Conservation (phyloP, 2,329 filamentous ascomycete species). For the Colletotrichum liaoningense region DNA sequence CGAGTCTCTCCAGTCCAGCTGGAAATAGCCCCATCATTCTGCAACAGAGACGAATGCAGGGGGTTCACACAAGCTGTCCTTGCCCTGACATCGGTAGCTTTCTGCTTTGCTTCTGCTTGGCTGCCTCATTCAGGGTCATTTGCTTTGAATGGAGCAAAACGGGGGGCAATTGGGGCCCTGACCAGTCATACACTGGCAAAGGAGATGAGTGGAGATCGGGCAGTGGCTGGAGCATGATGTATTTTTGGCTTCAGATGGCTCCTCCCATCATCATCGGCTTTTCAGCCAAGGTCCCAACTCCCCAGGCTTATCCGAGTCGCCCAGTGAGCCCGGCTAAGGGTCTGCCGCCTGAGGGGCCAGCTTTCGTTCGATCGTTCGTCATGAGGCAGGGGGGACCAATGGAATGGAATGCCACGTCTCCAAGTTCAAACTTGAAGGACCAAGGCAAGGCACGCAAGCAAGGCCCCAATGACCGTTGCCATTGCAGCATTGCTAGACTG, state of each 20-base stretch:
- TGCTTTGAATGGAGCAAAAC: conserved; percentile 27
- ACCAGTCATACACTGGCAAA: conserved; percentile 14
- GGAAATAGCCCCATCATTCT: conserved; percentile 29
- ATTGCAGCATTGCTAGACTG: not conserved
- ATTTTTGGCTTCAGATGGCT: conserved; percentile 34
- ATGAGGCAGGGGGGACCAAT: conserved; percentile 11
- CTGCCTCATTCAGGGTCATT: conserved; percentile 33
- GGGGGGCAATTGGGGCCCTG: conserved; percentile 9
- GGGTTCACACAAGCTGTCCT: conserved; percentile 19
- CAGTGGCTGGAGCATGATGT: conserved; percentile 29
- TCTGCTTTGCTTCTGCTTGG: conserved; percentile 28
- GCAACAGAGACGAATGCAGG: conserved; percentile 36
- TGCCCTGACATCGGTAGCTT: conserved; percentile 2
- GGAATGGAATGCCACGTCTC: conserved; percentile 21
- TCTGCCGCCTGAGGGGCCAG: not conserved
- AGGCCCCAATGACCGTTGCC: not conserved
- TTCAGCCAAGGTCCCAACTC: not conserved
- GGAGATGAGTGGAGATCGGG: not conserved
- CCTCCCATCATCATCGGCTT: conserved; percentile 5
- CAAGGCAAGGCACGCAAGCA: not conserved
- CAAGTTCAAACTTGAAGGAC: not conserved
- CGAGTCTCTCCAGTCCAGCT: conserved; percentile 1
- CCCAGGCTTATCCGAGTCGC: not conserved
- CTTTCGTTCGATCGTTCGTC: conserved; percentile 7
- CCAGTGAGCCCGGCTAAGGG: not conserved